These are phyloP conservation scores for Blastobotrys raffinosifermentans DNA, from an alignment of 1,139 yeast genomes.

Conservation along the genomic window DNA sequence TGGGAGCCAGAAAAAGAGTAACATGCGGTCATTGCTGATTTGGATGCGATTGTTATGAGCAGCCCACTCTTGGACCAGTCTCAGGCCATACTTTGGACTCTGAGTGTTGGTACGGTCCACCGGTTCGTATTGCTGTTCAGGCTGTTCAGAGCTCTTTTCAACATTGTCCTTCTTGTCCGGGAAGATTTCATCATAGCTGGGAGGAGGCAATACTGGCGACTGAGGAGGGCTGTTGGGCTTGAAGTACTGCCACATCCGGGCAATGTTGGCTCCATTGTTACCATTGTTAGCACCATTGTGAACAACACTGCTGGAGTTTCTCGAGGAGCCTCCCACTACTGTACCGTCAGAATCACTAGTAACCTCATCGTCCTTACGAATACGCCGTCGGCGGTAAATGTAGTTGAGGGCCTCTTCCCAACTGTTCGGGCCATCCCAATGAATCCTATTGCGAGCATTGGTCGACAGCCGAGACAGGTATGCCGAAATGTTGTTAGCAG, in stretches of 20 bases:
- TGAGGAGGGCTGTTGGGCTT: too few species aligned
- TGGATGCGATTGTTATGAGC: conserved; percentile 40
- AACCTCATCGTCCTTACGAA: not conserved
- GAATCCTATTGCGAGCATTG: conserved; percentile 22
- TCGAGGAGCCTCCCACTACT: too few species aligned
- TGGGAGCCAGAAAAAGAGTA: conserved; percentile 65
- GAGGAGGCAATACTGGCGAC: conserved; percentile 34
- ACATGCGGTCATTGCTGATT: conserved; percentile 74
- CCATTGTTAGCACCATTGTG: not conserved
- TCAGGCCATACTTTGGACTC: not conserved
- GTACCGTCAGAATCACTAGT: too few species aligned
- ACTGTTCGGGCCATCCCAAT: conserved; percentile 21
- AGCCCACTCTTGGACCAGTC: conserved; percentile 8
- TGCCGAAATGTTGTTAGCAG: conserved; percentile 23
- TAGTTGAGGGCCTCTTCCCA: conserved; percentile 26
- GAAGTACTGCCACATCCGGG: conserved; percentile 21
- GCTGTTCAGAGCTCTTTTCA: too few species aligned
- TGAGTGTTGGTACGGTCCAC: too few species aligned
- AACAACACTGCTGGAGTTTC: conserved; percentile 2
- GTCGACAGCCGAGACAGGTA: conserved; percentile 20
- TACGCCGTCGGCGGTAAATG: conserved; percentile 12
- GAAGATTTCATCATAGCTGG: conserved; percentile 77
- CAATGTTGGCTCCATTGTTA: conserved; percentile 12
- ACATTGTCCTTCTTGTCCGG: conserved; percentile 50
- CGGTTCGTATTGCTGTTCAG: too few species aligned